Evolutionary conservation across 1,284 basidiomycete genomes (phyloP).

Genomic region (Leccinum fallax): DNA sequence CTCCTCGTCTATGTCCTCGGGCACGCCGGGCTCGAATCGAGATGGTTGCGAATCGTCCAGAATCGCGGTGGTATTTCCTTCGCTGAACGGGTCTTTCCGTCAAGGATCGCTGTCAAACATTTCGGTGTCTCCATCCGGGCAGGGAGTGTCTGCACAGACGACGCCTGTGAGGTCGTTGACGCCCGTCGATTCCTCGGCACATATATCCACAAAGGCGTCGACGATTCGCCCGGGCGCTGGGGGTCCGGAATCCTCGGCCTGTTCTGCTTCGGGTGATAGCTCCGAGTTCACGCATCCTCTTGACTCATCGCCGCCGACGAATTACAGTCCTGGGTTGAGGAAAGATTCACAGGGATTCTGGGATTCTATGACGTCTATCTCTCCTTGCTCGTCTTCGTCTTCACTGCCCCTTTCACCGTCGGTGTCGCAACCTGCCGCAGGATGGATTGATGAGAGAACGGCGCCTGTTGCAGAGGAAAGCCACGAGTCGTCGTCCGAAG

Average conservation of each 20-base stretch:
- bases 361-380: constrained; percentile 15
- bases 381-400: constrained; percentile 27
- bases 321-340: constrained; percentile 14
- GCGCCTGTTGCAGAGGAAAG: too few relatives aligned
- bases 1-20: constrained; percentile 4
- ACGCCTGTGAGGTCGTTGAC: constrained; percentile 9
- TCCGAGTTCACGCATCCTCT: constrained; percentile 1
- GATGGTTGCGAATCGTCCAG: constrained; percentile 12
- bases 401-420: constrained; percentile 22
- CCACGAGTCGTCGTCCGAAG: too few relatives aligned
- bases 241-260: not conserved
- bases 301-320: constrained; percentile 15
- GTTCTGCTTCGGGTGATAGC: not conserved
- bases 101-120: constrained; percentile 14
- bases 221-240: not conserved
- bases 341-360: constrained; percentile 36
- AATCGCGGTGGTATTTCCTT: constrained; percentile 26
- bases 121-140: not conserved
- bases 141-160: constrained; percentile 14
- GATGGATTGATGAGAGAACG: not conserved
- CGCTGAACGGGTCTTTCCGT: constrained; percentile 27
- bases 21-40: constrained; percentile 1
- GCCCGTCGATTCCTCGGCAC: constrained; percentile 7
- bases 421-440: constrained; percentile 2
- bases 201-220: constrained; percentile 1